Conservation (phyloP, 2,329 filamentous ascomycete genomes). For the Leptodontidium sp. region DNA sequence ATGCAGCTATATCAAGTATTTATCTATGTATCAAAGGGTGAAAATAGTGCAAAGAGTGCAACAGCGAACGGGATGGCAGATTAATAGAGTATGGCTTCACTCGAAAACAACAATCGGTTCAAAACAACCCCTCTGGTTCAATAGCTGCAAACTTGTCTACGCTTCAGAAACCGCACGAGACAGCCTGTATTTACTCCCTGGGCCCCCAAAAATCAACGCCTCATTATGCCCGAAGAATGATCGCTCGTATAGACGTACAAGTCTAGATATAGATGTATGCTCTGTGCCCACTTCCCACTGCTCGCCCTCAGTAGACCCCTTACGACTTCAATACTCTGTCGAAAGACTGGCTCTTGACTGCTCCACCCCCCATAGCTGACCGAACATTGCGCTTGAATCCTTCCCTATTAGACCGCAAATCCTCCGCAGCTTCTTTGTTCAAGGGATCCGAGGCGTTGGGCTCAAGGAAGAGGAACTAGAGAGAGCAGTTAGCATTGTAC, state of each 20-base stretch:
- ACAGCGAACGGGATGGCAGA: too few relatives aligned
- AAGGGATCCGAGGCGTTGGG: constrained; percentile 97
- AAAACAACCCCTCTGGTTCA: constrained; percentile 11
- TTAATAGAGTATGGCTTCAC: background rate
- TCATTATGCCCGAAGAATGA: constrained; percentile 38
- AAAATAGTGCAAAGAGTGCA: too few relatives aligned
- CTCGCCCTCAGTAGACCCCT: constrained; percentile 17
- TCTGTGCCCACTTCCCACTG: constrained; percentile 24
- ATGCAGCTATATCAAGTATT: background rate
- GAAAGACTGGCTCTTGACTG: constrained; percentile 75
- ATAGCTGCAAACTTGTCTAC: constrained; percentile 23
- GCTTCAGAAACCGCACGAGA: constrained; percentile 33
- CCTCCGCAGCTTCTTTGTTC: constrained; percentile 97
- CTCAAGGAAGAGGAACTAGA: constrained; percentile 93
- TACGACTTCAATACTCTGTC: constrained; percentile 75
- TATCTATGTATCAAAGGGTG: background rate
- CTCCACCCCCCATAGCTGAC: constrained; percentile 81
- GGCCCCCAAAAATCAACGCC: constrained; percentile 38
- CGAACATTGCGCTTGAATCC: constrained; percentile 92
- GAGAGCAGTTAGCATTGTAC: constrained; percentile 22
- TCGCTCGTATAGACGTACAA: constrained; percentile 36
- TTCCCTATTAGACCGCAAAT: constrained; percentile 85
- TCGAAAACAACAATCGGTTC: background rate
- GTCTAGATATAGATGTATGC: constrained; percentile 36
- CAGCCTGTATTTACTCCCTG: constrained; percentile 38